Percentiles rank a stretch among this genome's conserved stretches.
These are phyloP conservation scores for Trichophyton simii DNA, from an alignment of 2,329 filamentous ascomycete genomes.

Conservation along the genomic window DNA sequence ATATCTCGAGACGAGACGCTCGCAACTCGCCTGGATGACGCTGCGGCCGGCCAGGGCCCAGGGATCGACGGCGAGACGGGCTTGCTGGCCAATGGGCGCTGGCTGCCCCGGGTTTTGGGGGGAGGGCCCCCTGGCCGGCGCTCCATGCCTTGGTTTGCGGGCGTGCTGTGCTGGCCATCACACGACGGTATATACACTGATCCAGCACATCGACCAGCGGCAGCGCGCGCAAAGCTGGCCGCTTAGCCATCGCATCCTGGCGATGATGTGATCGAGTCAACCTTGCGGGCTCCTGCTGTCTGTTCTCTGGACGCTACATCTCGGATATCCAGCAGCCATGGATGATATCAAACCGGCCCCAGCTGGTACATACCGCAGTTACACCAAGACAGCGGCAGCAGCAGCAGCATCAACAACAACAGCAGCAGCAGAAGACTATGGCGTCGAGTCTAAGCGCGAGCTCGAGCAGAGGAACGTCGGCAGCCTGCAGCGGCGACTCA, in stretches of 20 bases:
- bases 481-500: conserved; percentile 21
- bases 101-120: neutral
- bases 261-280: neutral
- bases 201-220: neutral
- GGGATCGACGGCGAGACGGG: neutral
- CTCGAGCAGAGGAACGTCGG: neutral
- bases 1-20: too few species aligned
- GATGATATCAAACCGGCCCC: too few species aligned
- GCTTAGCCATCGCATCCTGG: neutral
- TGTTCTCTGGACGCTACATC: too few species aligned
- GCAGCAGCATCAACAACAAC: neutral
- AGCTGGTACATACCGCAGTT: neutral
- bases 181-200: neutral
- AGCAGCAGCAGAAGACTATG: neutral
- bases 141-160: neutral
- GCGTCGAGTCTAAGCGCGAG: neutral
- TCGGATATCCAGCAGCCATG: too few species aligned
- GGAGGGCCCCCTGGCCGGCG: neutral
- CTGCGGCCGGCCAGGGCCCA: neutral
- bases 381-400: neutral
- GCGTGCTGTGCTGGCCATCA: neutral
- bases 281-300: neutral
- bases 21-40: neutral
- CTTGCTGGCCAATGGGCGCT: neutral
- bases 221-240: neutral